Conservation (phyloP, 129 eudicot genomes). For the Centrapalus pauciflorus region DNA sequence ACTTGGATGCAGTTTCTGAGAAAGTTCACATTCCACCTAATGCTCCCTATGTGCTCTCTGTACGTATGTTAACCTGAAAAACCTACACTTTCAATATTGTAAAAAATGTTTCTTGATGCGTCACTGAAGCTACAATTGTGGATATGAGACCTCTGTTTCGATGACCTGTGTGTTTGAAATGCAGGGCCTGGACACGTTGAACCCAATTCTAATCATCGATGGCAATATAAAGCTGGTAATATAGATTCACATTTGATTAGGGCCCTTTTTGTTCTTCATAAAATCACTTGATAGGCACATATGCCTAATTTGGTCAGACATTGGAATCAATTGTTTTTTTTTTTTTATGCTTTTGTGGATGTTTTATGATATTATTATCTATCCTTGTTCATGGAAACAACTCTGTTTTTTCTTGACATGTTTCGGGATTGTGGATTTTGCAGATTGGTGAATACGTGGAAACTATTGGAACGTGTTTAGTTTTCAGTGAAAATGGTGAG, state of each 20-base stretch:
- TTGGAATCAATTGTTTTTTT: background rate
- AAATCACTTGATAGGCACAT: background rate
- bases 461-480: constrained; percentile 74
- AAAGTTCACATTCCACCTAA: constrained; percentile 53
- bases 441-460: constrained; percentile 87
- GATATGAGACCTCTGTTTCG: background rate
- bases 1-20: constrained; percentile 50
- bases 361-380: too few relatives aligned
- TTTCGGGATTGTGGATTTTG: constrained; percentile 1
- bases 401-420: background rate
- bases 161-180: constrained; percentile 7
- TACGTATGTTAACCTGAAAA: constrained; percentile 17
- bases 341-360: background rate
- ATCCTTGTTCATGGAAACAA: background rate
- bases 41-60: constrained; percentile 72
- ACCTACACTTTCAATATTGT: background rate
- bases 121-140: background rate
- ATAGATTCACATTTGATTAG: background rate
- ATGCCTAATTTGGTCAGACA: background rate
- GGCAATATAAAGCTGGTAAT: constrained; percentile 75
- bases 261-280: background rate
- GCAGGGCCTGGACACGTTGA: constrained; percentile 90
- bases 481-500: constrained; percentile 73
- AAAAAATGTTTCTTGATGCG: background rate
- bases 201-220: constrained; percentile 74